These are phyloP conservation scores for Nannochloropsis gaditana DNA, from an alignment of 108 stramenopile genomes.

Conservation along the genomic window DNA sequence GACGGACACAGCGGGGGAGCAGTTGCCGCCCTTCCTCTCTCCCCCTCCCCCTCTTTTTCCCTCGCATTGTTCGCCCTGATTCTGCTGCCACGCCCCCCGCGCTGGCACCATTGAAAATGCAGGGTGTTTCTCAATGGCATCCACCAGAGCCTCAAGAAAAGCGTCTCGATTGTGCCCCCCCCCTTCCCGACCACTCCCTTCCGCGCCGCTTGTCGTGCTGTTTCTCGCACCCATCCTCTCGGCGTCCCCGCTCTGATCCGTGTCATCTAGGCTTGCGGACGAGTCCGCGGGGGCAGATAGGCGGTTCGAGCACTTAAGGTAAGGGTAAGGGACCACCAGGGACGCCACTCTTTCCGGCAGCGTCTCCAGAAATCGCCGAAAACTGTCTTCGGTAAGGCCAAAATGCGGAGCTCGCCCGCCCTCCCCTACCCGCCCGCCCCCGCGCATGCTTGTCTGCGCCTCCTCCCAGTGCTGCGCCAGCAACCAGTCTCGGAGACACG, in stretches of 20 bases:
- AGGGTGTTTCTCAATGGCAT: background rate
- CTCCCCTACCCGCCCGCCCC: background rate
- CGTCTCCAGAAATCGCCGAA: background rate
- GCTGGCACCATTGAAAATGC: background rate
- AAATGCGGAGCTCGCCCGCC: background rate
- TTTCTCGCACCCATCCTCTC: background rate
- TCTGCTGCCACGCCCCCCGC: background rate
- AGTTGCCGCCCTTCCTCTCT: background rate
- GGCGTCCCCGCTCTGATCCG: background rate
- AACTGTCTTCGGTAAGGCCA: conserved; percentile 10
- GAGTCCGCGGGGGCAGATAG: no score
- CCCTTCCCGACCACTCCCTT: background rate
- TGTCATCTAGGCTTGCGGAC: no score
- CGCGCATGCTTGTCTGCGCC: background rate
- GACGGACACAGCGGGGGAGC: background rate
- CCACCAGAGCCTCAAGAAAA: background rate
- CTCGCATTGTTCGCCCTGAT: background rate
- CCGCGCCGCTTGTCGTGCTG: background rate
- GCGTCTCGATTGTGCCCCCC: background rate
- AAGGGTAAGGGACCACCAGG: conserved; percentile 21
- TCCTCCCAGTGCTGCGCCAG: background rate
- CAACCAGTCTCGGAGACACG: background rate
- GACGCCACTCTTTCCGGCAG: conserved; percentile 21
- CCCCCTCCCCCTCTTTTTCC: background rate
- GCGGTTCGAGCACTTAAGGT: conserved; percentile 21